A percentile compares a stretch with the other conserved stretches of the same genome.
Evolutionary conservation across 2,329 filamentous ascomycete species (phyloP).

Genomic region (Dactylellina cionopaga): DNA sequence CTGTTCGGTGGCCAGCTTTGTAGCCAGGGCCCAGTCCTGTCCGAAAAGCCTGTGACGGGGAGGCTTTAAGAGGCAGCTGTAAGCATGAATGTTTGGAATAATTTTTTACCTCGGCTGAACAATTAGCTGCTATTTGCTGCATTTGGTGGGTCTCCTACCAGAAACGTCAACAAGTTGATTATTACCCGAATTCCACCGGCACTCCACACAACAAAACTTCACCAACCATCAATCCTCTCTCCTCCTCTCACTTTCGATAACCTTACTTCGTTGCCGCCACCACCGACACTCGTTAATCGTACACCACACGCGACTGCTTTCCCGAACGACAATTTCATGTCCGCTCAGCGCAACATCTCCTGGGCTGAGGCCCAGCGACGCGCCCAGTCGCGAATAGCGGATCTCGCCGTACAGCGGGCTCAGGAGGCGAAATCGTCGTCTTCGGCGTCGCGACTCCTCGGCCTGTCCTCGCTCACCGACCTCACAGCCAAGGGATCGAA

Average conservation of each 20-base stretch:
- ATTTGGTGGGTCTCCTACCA: neutral
- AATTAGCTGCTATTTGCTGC: neutral
- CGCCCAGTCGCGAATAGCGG: conserved; percentile 56
- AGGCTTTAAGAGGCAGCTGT: neutral
- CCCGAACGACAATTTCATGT: conserved; percentile 19
- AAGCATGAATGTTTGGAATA: neutral
- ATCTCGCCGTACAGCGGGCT: conserved; percentile 53
- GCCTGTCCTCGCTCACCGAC: conserved; percentile 38
- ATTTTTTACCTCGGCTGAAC: conserved; percentile 21
- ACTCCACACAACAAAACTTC: no score
- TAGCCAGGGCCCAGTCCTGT: no score
- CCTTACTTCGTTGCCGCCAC: neutral
- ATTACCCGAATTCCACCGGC: conserved; percentile 29
- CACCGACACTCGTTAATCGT: neutral
- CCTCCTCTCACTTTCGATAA: neutral
- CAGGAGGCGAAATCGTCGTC: conserved; percentile 49
- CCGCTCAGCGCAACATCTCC: conserved; percentile 48
- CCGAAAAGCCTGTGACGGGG: neutral
- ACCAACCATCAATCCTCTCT: conserved; percentile 1
- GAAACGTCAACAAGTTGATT: conserved; percentile 49
- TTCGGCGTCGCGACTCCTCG: conserved; percentile 40
- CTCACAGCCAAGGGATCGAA: conserved; percentile 70
- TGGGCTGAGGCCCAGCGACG: conserved; percentile 56
- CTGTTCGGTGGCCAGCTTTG: no score
- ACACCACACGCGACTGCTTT: neutral